Percentiles rank a stretch among this genome's conserved stretches.
Conservation (phyloP, 2,329 filamentous ascomycete species). For the Pseudocercospora cruenta region DNA sequence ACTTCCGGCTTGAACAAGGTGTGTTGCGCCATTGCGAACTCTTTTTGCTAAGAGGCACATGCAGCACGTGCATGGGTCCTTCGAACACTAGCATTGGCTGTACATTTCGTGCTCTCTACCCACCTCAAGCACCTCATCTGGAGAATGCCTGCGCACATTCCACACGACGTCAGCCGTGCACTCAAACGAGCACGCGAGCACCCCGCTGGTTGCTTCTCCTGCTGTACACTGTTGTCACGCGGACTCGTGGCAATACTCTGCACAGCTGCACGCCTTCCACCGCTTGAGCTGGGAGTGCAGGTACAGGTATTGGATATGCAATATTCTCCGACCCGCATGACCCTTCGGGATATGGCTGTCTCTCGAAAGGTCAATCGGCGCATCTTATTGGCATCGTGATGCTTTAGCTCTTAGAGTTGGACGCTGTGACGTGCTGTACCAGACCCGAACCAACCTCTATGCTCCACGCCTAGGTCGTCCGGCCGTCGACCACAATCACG, state of each 20-base stretch:
- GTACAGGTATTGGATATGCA: conserved; percentile 7
- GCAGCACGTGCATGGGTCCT: background rate
- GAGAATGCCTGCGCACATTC: conserved; percentile 8
- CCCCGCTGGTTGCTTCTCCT: background rate
- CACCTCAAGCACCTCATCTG: conserved; percentile 5
- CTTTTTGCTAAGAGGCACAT: background rate
- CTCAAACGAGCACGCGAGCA: background rate
- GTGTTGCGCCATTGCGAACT: background rate
- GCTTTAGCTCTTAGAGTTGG: conserved; percentile 3
- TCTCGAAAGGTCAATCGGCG: background rate
- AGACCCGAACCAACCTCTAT: background rate
- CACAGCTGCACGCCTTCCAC: background rate
- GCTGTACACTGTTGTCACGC: background rate
- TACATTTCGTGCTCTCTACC: background rate
- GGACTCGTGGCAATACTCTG: background rate
- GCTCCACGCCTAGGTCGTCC: conserved; percentile 5
- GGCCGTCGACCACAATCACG: conserved; percentile 5
- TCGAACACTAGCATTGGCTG: background rate
- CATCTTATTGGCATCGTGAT: conserved; percentile 1
- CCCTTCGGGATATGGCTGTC: background rate
- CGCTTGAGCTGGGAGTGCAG: background rate
- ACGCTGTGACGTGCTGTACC: conserved; percentile 4
- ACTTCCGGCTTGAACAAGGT: background rate
- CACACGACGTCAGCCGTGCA: conserved; percentile 5
- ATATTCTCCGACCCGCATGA: conserved; percentile 16